phyloP scores from a whole-genome alignment of 2,329 filamentous ascomycete species.

The Aspergillus pseudonomiae region DNA sequence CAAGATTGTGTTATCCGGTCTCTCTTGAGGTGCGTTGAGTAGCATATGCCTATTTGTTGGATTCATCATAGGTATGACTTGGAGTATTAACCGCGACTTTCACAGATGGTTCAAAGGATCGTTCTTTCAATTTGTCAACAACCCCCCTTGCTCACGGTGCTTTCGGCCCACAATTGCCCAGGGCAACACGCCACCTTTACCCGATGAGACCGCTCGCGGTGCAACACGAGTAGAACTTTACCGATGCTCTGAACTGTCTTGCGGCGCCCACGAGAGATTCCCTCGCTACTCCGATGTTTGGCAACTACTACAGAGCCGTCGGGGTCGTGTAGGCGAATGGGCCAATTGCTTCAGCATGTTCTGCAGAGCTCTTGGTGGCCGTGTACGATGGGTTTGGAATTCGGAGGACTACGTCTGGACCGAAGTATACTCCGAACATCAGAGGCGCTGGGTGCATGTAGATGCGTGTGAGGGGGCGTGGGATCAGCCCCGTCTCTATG shows the following conservation, averaged over 20 bases:
- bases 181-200: constrained; percentile 81
- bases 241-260: constrained; percentile 75
- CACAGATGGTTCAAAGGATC: constrained; percentile 88
- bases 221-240: constrained; percentile 89
- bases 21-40: constrained; percentile 69
- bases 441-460: constrained; percentile 93
- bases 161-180: constrained; percentile 78
- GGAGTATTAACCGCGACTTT: constrained; percentile 16
- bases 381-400: constrained; percentile 98
- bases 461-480: constrained; percentile 93
- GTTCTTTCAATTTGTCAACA: constrained; percentile 97
- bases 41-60: neutral
- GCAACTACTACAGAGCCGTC: constrained; percentile 81
- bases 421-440: constrained; percentile 92
- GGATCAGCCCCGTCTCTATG: constrained; percentile 91
- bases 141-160: constrained; percentile 82
- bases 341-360: constrained; percentile 99
- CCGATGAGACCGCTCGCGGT: constrained; percentile 86
- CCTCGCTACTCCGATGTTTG: constrained; percentile 95
- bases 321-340: constrained; percentile 92
- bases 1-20: constrained; percentile 95
- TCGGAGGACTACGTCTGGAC: constrained; percentile 98
- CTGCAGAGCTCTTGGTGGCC: constrained; percentile 85
- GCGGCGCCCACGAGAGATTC: constrained; percentile 82
- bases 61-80: neutral